Evolutionary conservation across 805 yeast genomes (phyloP), one percentile per base, ranked within the genome.

Genomic region (Saccharomyces cerevisiae): DNA sequence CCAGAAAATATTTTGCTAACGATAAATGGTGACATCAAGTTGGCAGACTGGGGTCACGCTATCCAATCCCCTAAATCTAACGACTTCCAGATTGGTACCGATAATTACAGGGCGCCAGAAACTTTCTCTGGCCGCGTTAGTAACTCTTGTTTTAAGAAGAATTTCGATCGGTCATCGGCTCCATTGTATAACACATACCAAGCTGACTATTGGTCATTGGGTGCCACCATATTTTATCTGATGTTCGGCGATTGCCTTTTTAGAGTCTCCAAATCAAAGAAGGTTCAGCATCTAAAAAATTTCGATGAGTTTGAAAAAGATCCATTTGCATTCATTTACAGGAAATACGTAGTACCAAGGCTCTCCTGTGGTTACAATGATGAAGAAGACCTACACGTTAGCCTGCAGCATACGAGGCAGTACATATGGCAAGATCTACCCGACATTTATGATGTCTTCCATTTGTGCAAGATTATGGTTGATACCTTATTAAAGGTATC

Each of bases 91-190:
- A 67, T 89, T 57, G 97, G 97, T 29, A 84, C 91, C 26, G 96
- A 89, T 68, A 80, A 92, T 58, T 90, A 89, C 70, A 85, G 91
- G 89, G 95, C 96, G 1, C 97, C 97, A 3, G 97, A 90, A 69
- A 77, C 90, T 51, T 83, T 87, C 63, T 53, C 55, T 30, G 57
- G 53, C 47, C 43, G 24, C 13, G 13, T 17, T 17, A 10, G 13
- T 6, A 46, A 24, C 41, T 22, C 11, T 27, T 17, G 10, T 4
- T 6, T 17, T 6, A 17, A 36, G 43, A 17, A 17, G 11, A 27
- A 30, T n/a, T 31, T 36, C 13, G 46, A 53, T 8, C 50, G 49
- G 22, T 21, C 27, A 36, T 10, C 29, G 3, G 56, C 49, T 4
- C 27, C 41, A 11, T 68, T 71, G 29, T 90, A 90, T 67, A 85